Conservation (phyloP, 2,329 filamentous ascomycete species). For the Alternaria burnsii region DNA sequence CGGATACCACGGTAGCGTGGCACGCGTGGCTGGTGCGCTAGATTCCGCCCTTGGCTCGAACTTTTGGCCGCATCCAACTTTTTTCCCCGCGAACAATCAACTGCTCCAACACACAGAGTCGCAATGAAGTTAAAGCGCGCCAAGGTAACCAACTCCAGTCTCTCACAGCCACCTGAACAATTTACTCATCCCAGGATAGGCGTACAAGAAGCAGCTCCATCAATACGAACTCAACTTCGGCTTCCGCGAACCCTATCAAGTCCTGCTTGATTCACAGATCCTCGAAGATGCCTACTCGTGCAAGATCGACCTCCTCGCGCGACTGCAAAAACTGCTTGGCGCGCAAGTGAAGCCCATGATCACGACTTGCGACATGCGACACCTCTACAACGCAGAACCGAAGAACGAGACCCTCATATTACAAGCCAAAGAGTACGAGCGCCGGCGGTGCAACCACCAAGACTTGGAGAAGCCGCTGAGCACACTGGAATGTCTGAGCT, state of each 20-base stretch:
- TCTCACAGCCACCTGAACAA: no score
- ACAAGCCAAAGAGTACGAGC: conserved; percentile 77
- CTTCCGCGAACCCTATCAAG: conserved; percentile 92
- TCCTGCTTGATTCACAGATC: conserved; percentile 80
- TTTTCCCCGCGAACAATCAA: conserved; percentile 19
- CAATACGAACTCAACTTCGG: conserved; percentile 87
- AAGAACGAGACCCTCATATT: conserved; percentile 70
- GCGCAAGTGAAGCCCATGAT: conserved; percentile 88
- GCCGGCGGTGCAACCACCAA: conserved; percentile 80
- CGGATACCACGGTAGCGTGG: conserved; percentile 15
- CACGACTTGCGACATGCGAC: conserved; percentile 81
- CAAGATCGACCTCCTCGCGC: conserved; percentile 84
- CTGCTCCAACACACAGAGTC: conserved; percentile 16
- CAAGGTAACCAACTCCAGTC: conserved; percentile 25
- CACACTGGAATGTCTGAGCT: conserved; percentile 73
- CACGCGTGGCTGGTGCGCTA: conserved; percentile 10
- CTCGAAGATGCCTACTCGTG: conserved; percentile 81
- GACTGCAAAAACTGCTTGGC: conserved; percentile 83
- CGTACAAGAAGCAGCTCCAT: conserved; percentile 91
- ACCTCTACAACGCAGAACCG: conserved; percentile 72
- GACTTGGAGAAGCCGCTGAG: conserved; percentile 75
- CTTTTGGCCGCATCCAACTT: conserved; percentile 20
- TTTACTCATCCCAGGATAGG: conserved; percentile 63
- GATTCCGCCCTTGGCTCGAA: conserved; percentile 13
- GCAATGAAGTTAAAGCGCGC: conserved; percentile 46